Evolutionary conservation across 2,329 filamentous ascomycete genomes (phyloP), one percentile per base, ranked within the genome.

Genomic region (Cercospora nicotianae): DNA sequence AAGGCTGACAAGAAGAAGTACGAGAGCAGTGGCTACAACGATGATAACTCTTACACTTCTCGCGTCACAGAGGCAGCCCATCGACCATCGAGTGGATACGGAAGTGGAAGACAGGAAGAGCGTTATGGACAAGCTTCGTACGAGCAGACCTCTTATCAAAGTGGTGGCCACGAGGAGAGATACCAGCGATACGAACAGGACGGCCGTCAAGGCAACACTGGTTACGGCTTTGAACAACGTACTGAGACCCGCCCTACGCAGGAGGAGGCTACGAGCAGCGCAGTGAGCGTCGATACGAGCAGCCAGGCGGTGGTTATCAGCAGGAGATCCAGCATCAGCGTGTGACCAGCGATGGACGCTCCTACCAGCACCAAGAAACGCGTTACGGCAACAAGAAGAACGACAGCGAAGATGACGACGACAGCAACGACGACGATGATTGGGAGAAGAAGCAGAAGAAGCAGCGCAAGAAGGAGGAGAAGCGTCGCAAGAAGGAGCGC

Each of bases 11-110:
- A 87, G 74, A 82, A 80, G 59, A 70, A 70, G 6, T 86, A 85
- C 71, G 81, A 83, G 64, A 83, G 83, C 71, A 81, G 85, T 67
- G 83, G 83, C 36, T 84, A 87, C 53, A 66, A 69, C n/a, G 86
- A 90, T 65, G 86, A 91, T 66, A 87, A 87, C 23, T 88, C 86
- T 6, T 87, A 88, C 77, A 86, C 83, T 3, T 84, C 89, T 74
- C 86, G 83, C 5, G 84, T 87, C 70, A 86, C 84, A 12, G 86
- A 92, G 77, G 87, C 89, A 69, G 88, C 86, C 31, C 87, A 82
- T 64, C 84, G 72, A 9, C 74, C 72, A 20, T 55, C 62, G 2
- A 70, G 69, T 31, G 70, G 71, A 20, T 69, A 69, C 60, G 69
- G 69, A 33, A 39, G 63, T 36, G 67, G 67, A 55, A 36, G 63